Base-by-base conservation (phyloP, 192 early-diverging fungal genomes). In the Gamsiella multidivaricata region DNA sequence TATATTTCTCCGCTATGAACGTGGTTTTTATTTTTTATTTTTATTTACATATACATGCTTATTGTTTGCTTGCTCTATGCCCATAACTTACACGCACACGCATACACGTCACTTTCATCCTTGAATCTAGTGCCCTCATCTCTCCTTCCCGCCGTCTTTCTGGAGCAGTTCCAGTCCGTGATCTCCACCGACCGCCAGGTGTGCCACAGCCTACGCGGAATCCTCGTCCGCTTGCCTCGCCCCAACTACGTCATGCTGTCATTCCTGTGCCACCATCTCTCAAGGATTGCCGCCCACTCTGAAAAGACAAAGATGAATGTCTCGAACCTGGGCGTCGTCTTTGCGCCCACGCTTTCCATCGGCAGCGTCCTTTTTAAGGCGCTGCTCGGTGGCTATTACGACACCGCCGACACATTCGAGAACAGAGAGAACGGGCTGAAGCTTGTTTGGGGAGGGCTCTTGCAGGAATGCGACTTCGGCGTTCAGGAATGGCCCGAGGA, bases 301-400 rank as follows among this genome's bases (percentile, higher is more conserved):
- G 80, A 84, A 18, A 74, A 80, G 46, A 90, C 88, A 63, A 82
- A 85, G 45, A 90, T 90, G 88, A 87, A 81, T 29, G 78, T 83
- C 3, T 86, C 84, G 25, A 90, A 90, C 45, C 64, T 90, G 18
- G 88, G 82, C 3, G 74, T 90, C 2, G 86, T 90, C 9, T 90
- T 90, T 71, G 83, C 82, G n/a, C 88, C 88, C 5, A 88, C 83
- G 5, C 60, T 90, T 5, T 80, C 81, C 14, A 82, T 90, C 32
- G 81, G 85, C 14, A 82, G 83, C 56, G 59, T 82, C 18, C 54
- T 90, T 18, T 90, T 90, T 43, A 76, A 82, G 25, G 80, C 83
- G 4, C 81, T 89, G 52, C 70, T 88, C 3, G 82, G 81, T 25
- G 64, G 82, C 25, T 64, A 68, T 59, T 59, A 67, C 28, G 79